phyloP scores from a whole-genome alignment of 345 rosid species.

The Salix udensis region DNA sequence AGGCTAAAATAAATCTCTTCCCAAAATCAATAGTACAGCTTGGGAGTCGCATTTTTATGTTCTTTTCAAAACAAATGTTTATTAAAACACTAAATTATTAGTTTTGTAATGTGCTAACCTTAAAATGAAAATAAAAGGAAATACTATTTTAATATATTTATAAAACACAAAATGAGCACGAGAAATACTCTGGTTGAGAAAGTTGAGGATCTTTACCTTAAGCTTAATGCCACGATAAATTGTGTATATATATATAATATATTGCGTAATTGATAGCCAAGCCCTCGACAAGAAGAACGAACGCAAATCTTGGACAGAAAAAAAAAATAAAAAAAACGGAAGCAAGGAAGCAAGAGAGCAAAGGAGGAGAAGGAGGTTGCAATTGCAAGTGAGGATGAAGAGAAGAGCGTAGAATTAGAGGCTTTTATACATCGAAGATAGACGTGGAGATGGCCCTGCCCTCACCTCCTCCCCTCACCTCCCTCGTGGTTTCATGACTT shows the following conservation, averaged over 20 bases:
- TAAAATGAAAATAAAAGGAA: no score
- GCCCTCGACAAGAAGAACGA: background rate
- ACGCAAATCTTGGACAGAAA: background rate
- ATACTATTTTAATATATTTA: no score
- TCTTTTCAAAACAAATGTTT: no score
- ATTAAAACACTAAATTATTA: no score
- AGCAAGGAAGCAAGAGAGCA: background rate
- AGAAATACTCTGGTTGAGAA: background rate
- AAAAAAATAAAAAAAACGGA: background rate
- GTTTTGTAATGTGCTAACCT: no score
- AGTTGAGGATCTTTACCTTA: conserved; percentile 5
- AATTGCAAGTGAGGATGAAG: background rate
- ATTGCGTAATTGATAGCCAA: background rate
- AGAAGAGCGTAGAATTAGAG: background rate
- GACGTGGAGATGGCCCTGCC: no score
- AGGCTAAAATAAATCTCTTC: no score
- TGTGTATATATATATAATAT: no score
- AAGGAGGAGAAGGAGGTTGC: background rate
- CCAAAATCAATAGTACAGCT: no score
- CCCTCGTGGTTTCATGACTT: background rate
- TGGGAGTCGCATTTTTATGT: no score
- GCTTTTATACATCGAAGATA: conserved; percentile 1
- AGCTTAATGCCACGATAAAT: background rate
- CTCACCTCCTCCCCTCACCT: background rate
- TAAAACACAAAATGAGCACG: no score